Evolutionary conservation across 2,329 filamentous ascomycete species (phyloP).

Genomic region (Byssochlamys sp.): DNA sequence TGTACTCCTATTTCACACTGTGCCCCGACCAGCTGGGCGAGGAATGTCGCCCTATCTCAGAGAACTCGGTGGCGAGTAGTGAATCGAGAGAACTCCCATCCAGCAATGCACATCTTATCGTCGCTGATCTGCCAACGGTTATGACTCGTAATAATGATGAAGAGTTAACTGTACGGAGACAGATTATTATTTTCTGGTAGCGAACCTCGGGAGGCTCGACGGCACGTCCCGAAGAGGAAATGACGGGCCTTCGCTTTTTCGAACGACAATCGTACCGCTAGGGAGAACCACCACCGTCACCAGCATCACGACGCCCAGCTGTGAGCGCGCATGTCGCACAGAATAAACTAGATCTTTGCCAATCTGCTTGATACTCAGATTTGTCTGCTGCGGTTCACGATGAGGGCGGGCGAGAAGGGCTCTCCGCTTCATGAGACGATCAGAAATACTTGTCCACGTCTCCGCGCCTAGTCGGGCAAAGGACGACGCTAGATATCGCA

Average conservation of each 20-base stretch:
- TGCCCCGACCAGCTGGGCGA: not conserved
- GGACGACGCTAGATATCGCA: conserved; percentile 31
- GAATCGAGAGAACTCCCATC: not conserved
- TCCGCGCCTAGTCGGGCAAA: conserved; percentile 26
- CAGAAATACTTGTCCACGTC: conserved; percentile 35
- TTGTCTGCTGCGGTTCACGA: not conserved
- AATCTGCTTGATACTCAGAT: not conserved
- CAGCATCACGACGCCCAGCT: not conserved
- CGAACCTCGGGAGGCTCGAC: not conserved
- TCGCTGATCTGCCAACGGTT: not conserved
- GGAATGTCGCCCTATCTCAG: not conserved
- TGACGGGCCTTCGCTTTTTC: not conserved
- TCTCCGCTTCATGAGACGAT: conserved; percentile 11
- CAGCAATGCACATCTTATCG: not conserved
- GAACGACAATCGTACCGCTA: not conserved
- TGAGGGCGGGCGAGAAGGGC: conserved; percentile 1
- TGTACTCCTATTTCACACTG: not conserved
- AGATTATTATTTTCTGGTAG: not conserved
- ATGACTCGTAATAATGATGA: not conserved
- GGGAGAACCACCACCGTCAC: not conserved
- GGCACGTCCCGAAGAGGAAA: not conserved
- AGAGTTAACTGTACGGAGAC: not conserved
- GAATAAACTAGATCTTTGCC: not conserved
- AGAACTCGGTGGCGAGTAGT: not conserved
- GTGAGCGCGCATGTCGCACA: not conserved